Evolutionary conservation across 306 rosid genomes (phyloP), one percentile per base, ranked within the genome.

Genomic region (Cicer cuneatum): DNA sequence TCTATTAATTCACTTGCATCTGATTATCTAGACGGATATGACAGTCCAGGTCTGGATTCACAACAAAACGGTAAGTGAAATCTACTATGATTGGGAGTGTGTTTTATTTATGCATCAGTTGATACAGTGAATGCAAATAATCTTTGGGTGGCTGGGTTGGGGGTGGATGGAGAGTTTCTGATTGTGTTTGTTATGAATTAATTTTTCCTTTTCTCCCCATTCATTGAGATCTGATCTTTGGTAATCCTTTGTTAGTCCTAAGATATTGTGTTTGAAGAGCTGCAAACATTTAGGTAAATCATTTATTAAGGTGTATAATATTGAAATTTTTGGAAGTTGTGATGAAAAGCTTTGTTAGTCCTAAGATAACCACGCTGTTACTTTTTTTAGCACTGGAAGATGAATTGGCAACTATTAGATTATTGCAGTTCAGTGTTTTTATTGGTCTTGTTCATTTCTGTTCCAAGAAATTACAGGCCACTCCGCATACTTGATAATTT

Each of bases 11-110:
- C 94, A 29, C 69, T 81, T 13, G 66, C 84, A 19, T 86, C 92
- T 39, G 86, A 85, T 80, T 88, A 58, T 81, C 86, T 94, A 24
- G 98, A 90, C 21, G 92, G 81, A 68, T 87, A 85, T 76, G 88
- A 88, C 83, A 87, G 86, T 56, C 75, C 89, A 72, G 89, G 77
- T 79, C 64, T 66, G 78, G 72, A 62, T 73, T 74, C 83, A 45
- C 80, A 75, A 24, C 73, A 29, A 57, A 65, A 42, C 57, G 86
- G 88, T 78, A 85, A 70, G 77, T 66, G 70, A 13, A 67, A 75
- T 63, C 18, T 63, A 24, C 47, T 71, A 78, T 24, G 9, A 18
- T 62, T 78, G 24, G 8, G 29, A 47, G 71, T 68, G 52, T 72
- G 47, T 38, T 76, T 63, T 49, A 18, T 66, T 63, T 48, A 66